Base-by-base conservation (phyloP, 176 grass and related monocot genomes). In the Oropetium thomaeum region DNA sequence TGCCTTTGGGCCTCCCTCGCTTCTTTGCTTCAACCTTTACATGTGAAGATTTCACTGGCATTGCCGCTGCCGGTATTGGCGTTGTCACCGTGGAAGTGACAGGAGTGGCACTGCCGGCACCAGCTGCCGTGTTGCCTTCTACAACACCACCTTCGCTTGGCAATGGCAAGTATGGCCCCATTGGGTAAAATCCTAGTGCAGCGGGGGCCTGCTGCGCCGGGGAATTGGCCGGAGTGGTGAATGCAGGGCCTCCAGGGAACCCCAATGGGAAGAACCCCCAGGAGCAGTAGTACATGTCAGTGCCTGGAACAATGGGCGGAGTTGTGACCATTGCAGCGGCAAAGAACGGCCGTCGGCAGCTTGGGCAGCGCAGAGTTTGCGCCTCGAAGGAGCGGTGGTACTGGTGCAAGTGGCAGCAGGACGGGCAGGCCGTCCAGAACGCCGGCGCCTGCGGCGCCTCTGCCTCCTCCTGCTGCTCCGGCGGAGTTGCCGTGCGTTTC, bases 261-360 rank as follows among this genome's bases (percentile, higher is more conserved):
- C 85, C 85, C 22, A 87, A 68, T 8, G 85, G 85, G 40, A 87
- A 69, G 79, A 87, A 87, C 5, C 85, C 85, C 85, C 85, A 87
- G 2, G 74, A 77, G 51, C 85, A 87, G 67, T 83, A 82, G 67
- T 87, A 87, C 85, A 83, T 87, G 61, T 87, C 68, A 29, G 85
- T 78, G 10, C 85, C 79, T 14, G 73, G 58, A 40, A 76, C 73
- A 12, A 76, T 76, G 73, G 73, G 73, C 8, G 73, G 73, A n/a
- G 29, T 38, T n/a, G 58, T 63, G 58, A 41, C 2, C 58, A 76
- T 76, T 49, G 73, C 40, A n/a, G 41, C 22, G 29, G 58, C 58
- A 0, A 33, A 13, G n/a, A 76, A 76, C 12, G 73, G 73, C 73
- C 8, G 58, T 28, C 13, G 42, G 41, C 73, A 76, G 73, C 73